A percentile compares a stretch with the other conserved stretches of the same genome.
Conservation (phyloP, 495 filamentous ascomycete genomes). For the Aspergillus olivimuriae region DNA sequence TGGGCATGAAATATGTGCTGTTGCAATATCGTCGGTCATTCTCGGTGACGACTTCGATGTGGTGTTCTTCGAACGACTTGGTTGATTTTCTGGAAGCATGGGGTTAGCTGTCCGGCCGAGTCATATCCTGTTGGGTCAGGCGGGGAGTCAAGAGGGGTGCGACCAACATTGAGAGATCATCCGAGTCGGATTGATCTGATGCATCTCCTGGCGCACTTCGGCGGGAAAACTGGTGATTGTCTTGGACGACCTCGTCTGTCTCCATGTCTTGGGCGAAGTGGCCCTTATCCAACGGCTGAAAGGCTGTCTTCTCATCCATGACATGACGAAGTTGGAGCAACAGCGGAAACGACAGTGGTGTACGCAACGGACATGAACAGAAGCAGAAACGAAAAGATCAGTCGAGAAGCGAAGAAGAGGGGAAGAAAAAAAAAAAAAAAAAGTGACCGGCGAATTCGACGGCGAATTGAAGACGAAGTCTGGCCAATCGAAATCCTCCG, state of each 20-base stretch:
- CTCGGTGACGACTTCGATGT: slow-evolving; percentile 51
- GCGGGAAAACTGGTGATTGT: slow-evolving; percentile 5
- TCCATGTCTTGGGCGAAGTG: slow-evolving; percentile 10
- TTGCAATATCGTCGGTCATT: slow-evolving; percentile 64
- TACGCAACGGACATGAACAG: slow-evolving; percentile 1
- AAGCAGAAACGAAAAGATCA: no score
- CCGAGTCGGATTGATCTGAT: slow-evolving; percentile 18
- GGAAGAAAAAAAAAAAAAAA: no score
- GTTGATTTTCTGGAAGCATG: slow-evolving; percentile 43
- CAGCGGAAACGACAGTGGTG: slow-evolving; percentile 1
- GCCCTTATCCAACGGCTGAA: slow-evolving; percentile 13
- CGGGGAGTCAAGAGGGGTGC: background rate
- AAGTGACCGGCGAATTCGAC: no score
- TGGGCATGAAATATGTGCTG: slow-evolving; percentile 66
- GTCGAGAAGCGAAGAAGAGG: no score
- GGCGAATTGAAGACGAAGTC: no score
- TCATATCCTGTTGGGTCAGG: background rate
- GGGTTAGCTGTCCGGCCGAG: background rate
- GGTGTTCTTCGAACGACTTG: slow-evolving; percentile 50
- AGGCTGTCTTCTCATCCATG: slow-evolving; percentile 25
- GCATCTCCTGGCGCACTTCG: slow-evolving; percentile 12
- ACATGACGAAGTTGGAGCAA: slow-evolving; percentile 19
- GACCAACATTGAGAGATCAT: slow-evolving; percentile 24
- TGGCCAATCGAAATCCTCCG: no score
- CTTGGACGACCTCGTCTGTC: slow-evolving; percentile 3